Evolutionary conservation across 139 green algal genomes (phyloP), one percentile per base, ranked within the genome.

Genomic region (Ettlia oleoabundans): DNA sequence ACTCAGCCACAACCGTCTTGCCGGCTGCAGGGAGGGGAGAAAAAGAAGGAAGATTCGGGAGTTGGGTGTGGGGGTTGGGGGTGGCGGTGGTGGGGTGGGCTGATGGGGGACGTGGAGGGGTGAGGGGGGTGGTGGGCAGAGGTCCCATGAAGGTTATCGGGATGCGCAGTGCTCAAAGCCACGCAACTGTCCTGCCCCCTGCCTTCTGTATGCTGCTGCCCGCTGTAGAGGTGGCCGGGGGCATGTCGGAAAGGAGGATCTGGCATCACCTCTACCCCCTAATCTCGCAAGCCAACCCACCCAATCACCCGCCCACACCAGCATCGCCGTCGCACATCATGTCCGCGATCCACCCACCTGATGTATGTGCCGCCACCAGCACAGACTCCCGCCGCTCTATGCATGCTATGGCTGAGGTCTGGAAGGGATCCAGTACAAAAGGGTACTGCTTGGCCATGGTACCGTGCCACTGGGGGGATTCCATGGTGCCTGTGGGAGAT

Each of bases 1-100:
- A 98, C 87, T 98, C 95, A 28, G 95, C 95, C 40, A 98, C 94
- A 30, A 94, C 95, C n/a, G 95, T 98, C 77, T 98, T 98, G 37
- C 95, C 95, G 2, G 95, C 95, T 78, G 71, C 71, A 30, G 28
- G 9, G n/a, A 10, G 9, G 24, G 67, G 4, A 38, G 67, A 8
- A 21, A 30, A 15, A n/a, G 35, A 9, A 71, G 35, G 32, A 18
- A 22, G 13, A 41, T 32, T 4, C 4, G 30, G 1, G 35, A 41
- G 64, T 18, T 30, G 64, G 55, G 55, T n/a, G 21, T 5, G 30
- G 18, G 18, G 55, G 55, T n/a, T 10, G 13, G 47, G 47, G 47
- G 47, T 24, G 13, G 47, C 15, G 47, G 13, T 58, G 47, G 47
- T 15, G 47, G 47, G 47, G 47, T 15, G 47, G 10, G 47, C 13